phyloP scores from a whole-genome alignment of 2,329 filamentous ascomycete genomes.

The Shiraia sp. region DNA sequence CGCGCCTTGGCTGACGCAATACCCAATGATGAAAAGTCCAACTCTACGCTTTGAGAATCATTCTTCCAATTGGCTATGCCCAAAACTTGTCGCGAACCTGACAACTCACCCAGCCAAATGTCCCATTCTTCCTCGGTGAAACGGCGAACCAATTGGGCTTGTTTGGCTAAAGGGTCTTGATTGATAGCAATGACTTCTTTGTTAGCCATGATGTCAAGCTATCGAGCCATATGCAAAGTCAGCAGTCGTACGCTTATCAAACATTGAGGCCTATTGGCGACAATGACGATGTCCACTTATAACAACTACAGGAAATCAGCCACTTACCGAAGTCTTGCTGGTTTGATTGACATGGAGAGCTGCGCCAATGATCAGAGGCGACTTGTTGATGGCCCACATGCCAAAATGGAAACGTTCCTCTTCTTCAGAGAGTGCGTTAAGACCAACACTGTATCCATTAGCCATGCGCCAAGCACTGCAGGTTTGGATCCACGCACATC shows the following conservation, averaged over 20 bases:
- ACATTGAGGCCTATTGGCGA: too few species aligned
- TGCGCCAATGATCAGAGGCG: conserved; percentile 50
- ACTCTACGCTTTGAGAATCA: conserved; percentile 27
- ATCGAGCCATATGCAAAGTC: too few species aligned
- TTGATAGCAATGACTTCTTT: conserved; percentile 61
- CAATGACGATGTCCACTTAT: too few species aligned
- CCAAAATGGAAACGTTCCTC: conserved; percentile 52
- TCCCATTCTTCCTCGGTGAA: conserved; percentile 46
- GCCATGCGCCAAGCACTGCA: background rate
- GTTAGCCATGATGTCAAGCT: conserved; percentile 49
- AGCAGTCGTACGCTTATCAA: too few species aligned
- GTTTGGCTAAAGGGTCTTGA: conserved; percentile 58
- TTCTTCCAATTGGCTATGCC: conserved; percentile 47
- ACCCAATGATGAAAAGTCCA: conserved; percentile 39
- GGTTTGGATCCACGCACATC: conserved; percentile 28
- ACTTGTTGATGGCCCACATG: conserved; percentile 54
- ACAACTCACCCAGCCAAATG: conserved; percentile 44
- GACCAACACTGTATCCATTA: conserved; percentile 35
- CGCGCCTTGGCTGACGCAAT: conserved; percentile 40
- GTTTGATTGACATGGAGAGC: conserved; percentile 34
- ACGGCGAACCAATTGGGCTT: conserved; percentile 54
- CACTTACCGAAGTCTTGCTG: conserved; percentile 29
- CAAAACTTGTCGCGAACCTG: conserved; percentile 39
- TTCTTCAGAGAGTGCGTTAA: conserved; percentile 38
- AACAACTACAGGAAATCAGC: too few species aligned